Evolutionary conservation across 441 rosid species (phyloP), one percentile per base, ranked within the genome.

Genomic region (Eutrema salsugineum): DNA sequence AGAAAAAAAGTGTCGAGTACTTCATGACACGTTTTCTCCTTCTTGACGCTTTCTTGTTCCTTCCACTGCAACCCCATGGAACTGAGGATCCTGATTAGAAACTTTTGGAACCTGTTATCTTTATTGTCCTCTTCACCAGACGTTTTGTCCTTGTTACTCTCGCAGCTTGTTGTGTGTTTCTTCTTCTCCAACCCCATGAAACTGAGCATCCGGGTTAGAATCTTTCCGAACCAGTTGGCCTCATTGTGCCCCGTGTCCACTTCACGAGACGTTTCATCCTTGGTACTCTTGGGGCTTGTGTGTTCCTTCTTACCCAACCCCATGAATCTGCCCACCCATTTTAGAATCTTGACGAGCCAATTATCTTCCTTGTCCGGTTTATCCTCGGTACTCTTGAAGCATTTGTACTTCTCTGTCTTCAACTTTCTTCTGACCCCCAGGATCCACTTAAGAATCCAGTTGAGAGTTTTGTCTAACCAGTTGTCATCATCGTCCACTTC

Each of bases 1-100:
- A 78, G 4, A 17, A 68, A 30, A 8, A 48, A 49, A 6, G 76
- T 77, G 39, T 60, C 24, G 36, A 73, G 49, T n/a, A 75, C 79
- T 11, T 8, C 0, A 33, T 32, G 73, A 8, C 32, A 46, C 12
- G 54, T 28, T 14, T 47, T 46, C 10, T 54, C 40, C 39, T 4
- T 32, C 16, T 36, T 2, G 40, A 4, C 11, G 11, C 64, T 38
- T 22, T 11, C 1, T 10, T 7, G 20, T 12, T 15, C 1, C 43
- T 20, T 19, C 75, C 72, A 55, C 35, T 36, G 7, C 8, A 65
- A 66, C 17, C 11, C 38, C 56, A 24, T 74, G 3, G 38, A 47
- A 35, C 1, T 4, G 11, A 77, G 76, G 54, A 63, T 58, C 1
- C 10, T 8, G 33, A 22, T 50, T 22, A 24, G 14, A 22, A 20